Percentiles rank a stretch among this genome's conserved stretches.
phyloP scores from a whole-genome alignment of 1,284 basidiomycete genomes.

The Microbotryum saponariae region DNA sequence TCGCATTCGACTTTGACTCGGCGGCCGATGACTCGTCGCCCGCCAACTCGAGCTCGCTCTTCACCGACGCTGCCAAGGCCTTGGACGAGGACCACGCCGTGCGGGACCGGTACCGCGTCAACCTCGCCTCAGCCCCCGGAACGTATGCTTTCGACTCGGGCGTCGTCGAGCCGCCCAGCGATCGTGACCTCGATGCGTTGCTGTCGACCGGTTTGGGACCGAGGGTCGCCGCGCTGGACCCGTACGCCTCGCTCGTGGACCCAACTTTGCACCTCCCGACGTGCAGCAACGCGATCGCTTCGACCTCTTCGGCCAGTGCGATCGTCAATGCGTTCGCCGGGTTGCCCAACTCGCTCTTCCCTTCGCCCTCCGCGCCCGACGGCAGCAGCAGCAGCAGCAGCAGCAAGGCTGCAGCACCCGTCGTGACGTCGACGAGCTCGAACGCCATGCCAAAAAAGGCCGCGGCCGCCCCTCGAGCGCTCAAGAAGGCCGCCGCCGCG shows the following conservation, averaged over 20 bases:
- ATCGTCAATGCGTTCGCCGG: no score
- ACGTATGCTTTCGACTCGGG: not conserved
- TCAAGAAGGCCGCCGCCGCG: not conserved
- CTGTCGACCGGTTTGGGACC: not conserved
- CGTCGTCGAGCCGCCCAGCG: constrained; percentile 2
- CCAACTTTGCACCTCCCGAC: constrained; percentile 19
- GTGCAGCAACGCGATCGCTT: constrained; percentile 1
- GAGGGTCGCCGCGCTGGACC: not conserved
- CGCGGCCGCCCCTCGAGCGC: not conserved
- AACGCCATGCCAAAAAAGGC: constrained; percentile 1
- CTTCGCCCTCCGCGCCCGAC: no score
- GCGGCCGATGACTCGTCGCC: constrained; percentile 38
- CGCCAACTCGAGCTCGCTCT: constrained; percentile 20
- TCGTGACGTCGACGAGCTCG: no score
- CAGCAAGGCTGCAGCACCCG: no score
- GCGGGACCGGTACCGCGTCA: not conserved
- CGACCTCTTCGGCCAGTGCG: constrained; percentile 2
- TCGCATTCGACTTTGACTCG: constrained; percentile 69
- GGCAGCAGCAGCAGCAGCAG: no score
- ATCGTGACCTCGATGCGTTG: constrained; percentile 4
- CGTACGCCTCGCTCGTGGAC: constrained; percentile 17
- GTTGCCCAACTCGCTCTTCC: no score
- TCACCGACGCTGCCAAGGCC: constrained; percentile 1
- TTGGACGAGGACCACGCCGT: no score
- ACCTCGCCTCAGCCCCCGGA: not conserved